A percentile compares a stretch with the other conserved stretches of the same genome.
These are phyloP conservation scores for Hypoxylon rubiginosum DNA, from an alignment of 2,329 filamentous ascomycete species.

Conservation along the genomic window DNA sequence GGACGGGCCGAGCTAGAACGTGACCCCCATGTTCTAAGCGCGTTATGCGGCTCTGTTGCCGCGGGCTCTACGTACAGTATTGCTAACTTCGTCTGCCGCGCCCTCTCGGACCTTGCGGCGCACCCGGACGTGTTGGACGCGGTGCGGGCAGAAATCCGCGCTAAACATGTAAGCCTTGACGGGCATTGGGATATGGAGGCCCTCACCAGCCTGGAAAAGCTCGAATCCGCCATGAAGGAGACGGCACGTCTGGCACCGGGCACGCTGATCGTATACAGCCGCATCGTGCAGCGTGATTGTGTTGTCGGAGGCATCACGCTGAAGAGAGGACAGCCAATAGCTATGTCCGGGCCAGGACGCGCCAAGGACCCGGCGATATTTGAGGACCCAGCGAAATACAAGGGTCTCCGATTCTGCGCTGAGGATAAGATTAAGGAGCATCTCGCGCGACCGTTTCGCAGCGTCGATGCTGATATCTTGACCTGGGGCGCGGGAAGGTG, in stretches of 20 bases:
- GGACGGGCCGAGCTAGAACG: not conserved
- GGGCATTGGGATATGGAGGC: conserved; percentile 24
- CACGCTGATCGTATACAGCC: conserved; percentile 25
- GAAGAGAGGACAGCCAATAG: conserved; percentile 19
- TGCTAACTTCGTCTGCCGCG: not conserved
- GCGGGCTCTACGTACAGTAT: conserved; percentile 18
- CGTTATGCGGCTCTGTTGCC: conserved; percentile 4
- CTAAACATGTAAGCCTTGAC: conserved; percentile 1
- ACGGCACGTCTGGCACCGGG: conserved; percentile 5
- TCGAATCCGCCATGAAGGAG: conserved; percentile 40
- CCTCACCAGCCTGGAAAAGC: conserved; percentile 27
- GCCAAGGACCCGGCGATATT: conserved; percentile 17
- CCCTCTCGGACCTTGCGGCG: conserved; percentile 15
- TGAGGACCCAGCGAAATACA: conserved; percentile 13
- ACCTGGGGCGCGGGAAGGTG: conserved; percentile 36
- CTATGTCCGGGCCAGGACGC: conserved; percentile 16
- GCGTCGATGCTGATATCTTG: conserved; percentile 29
- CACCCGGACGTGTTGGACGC: conserved; percentile 16
- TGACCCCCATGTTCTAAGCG: conserved; percentile 1
- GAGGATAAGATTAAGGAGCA: conserved; percentile 17
- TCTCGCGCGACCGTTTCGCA: conserved; percentile 28
- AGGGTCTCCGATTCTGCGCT: conserved; percentile 30
- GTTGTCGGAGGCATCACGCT: conserved; percentile 11
- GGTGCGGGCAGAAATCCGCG: conserved; percentile 22
- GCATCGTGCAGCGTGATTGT: conserved; percentile 27